Percentiles rank a stretch among this genome's conserved stretches.
Evolutionary conservation across 768 basidiomycete genomes (phyloP).

Genomic region (Lactifluus echinatus): DNA sequence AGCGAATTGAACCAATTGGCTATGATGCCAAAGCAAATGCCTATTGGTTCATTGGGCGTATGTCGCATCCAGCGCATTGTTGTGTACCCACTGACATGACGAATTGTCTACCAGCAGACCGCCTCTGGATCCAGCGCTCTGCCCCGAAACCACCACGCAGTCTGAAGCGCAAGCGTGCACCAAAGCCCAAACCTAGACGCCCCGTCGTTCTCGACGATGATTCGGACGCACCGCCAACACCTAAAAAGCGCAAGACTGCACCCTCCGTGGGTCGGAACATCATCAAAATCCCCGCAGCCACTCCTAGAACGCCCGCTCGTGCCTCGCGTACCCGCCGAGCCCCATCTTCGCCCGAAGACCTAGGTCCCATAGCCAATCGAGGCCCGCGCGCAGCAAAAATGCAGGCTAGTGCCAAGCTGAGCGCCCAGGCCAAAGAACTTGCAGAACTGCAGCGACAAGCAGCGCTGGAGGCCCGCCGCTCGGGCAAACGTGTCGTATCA

Average conservation of each 20-base stretch:
- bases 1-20: conserved; percentile 84
- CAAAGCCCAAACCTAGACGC: conserved; percentile 27
- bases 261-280: conserved; percentile 11
- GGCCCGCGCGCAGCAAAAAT: conserved; percentile 59
- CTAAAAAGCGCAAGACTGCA: conserved; percentile 23
- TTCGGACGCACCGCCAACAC: conserved; percentile 18
- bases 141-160: conserved; percentile 39
- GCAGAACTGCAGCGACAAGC: conserved; percentile 53
- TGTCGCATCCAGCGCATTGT: conserved; percentile 21
- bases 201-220: conserved; percentile 19
- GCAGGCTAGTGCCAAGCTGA: conserved; percentile 61
- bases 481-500: conserved; percentile 8
- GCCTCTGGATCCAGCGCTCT: conserved; percentile 80
- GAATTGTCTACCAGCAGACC: conserved; percentile 46
- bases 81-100: not conserved
- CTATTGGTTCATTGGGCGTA: conserved; percentile 82
- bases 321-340: conserved; percentile 3
- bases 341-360: not conserved
- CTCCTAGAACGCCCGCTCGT: conserved; percentile 6
- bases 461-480: conserved; percentile 22
- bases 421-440: conserved; percentile 59
- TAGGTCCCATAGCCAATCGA: conserved; percentile 28
- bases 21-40: conserved; percentile 72
- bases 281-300: not conserved
- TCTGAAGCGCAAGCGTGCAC: conserved; percentile 33